Evolutionary conservation across 2,329 filamentous ascomycete species (phyloP), one percentile per base, ranked within the genome.

Genomic region (Claviceps quebecensis): DNA sequence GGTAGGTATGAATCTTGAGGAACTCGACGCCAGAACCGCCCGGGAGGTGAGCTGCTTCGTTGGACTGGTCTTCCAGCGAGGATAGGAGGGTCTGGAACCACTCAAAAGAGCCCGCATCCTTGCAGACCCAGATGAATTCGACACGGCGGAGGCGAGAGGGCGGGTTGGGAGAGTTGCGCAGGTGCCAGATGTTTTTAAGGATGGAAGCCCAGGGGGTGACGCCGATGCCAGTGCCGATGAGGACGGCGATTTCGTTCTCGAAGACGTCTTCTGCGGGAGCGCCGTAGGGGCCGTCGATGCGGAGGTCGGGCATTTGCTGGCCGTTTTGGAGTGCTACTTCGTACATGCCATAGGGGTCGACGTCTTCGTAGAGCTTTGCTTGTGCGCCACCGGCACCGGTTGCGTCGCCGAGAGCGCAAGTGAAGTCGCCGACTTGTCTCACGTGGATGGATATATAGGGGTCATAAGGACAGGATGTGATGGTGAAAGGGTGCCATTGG

Each of bases 401-500:
- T 9, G 91, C 87, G 60, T 96, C 87, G 64, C 89, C 93, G n/a
- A 98, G 78, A n/a, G 84, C 81, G 55, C 83, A 81, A 13, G 93
- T 98, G 65, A 95, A 98, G 70, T 98, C 93, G 58, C 93, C 93
- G 6, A 97, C 91, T 71, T 97, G 93, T 47, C 93, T 86, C 53
- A 98, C 83, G 67, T 98, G 93, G 34, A 98, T 79, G 40, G 88
- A 95, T 58, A 97, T 81, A 63, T 97, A 97, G 0, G 87, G 86
- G 61, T 98, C 93, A 63, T 88, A 93, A 5, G 93, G 93, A 69
- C 93, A 98, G 9, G 93, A 97, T 2, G 93, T 98, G 68, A 98
- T 97, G 63, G 93, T 98, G 66, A 97, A 98, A 1, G 93, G 93
- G 69, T 98, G 93, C 93, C 93, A 98, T 72, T 98, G 89, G 63